Base-by-base conservation (phyloP, 2,329 filamentous ascomycete species). In the Magnaporthiopsis rhizophila region DNA sequence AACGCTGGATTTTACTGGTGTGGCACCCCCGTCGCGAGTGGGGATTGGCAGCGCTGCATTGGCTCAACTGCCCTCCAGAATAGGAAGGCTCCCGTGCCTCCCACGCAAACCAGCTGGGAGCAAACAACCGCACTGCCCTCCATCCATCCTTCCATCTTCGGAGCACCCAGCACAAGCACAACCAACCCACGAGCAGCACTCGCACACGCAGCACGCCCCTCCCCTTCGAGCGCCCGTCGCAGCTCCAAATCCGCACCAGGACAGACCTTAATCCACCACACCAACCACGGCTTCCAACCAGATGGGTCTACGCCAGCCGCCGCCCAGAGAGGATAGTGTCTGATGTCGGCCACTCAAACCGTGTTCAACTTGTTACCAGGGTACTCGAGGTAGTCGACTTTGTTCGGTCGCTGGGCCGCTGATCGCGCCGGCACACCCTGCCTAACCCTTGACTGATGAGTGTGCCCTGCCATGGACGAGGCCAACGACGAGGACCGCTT, bases 391-490 rank as follows among this genome's bases (percentile, higher is more conserved):
- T n/a, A 53, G 45, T 53, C 45, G 45, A 53, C 45, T 53, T 53
- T 53, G 45, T 53, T 21, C 21, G 6, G 45, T 53, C 45, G 45
- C 45, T 53, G 45, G 45, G 45, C 45, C 45, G 45, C n/a, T 13
- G 45, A 53, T 53, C 45, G 45, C 45, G 45, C 45, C 36, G 45
- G 45, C 45, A 53, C 21, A 21, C 45, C 7, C 45, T 62, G 26
- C 38, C 50, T 62, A 38, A 62, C 61, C 56, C 62, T 53, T 62
- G 66, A 74, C 73, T 76, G 75, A 77, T 75, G 75, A 75, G 34
- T 36, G 34, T 57, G 24, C 62, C 62, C 58, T 56, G 58, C 76
- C 75, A 83, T 83, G 80, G 80, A 82, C 75, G 74, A 73, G 72
- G 76, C 73, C 73, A 75, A 74, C 73, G 76, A 78, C 72, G 76